Evolutionary conservation across 2,329 filamentous ascomycete genomes (phyloP).

Genomic region (Pestalotiopsis sp.): DNA sequence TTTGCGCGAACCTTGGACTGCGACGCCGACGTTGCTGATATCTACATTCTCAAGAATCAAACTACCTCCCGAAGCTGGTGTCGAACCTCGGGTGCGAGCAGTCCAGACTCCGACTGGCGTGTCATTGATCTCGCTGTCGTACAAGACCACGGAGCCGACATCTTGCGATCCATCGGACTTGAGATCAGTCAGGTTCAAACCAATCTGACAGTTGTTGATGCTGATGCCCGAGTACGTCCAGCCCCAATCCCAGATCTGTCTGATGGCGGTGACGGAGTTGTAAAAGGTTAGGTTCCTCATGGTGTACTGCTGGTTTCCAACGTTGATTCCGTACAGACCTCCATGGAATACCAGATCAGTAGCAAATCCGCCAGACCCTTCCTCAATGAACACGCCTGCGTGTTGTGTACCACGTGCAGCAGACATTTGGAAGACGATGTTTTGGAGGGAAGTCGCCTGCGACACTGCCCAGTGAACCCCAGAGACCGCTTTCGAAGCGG

Average conservation of each 20-base stretch:
- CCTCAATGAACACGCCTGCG: conserved; percentile 63
- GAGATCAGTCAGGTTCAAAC: conserved; percentile 65
- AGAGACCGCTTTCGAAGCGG: conserved; percentile 43
- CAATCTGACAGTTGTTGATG: conserved; percentile 65
- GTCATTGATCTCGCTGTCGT: conserved; percentile 72
- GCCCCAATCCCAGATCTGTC: conserved; percentile 75
- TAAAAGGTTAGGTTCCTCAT: conserved; percentile 69
- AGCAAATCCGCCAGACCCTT: conserved; percentile 67
- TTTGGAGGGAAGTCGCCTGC: conserved; percentile 63
- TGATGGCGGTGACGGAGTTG: conserved; percentile 65
- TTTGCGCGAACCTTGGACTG: conserved; percentile 48
- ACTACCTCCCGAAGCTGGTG: conserved; percentile 40
- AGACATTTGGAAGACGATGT: conserved; percentile 57
- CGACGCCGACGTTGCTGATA: conserved; percentile 40
- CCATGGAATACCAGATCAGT: conserved; percentile 72
- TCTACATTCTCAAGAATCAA: conserved; percentile 51
- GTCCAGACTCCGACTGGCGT: conserved; percentile 71
- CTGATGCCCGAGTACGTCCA: conserved; percentile 71
- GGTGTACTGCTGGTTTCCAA: conserved; percentile 66
- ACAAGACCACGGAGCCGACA: conserved; percentile 73
- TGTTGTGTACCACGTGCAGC: conserved; percentile 48
- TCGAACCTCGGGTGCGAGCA: conserved; percentile 41
- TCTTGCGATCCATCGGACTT: conserved; percentile 47
- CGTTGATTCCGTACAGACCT: conserved; percentile 66
- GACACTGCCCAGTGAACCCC: conserved; percentile 71